Evolutionary conservation across 345 rosid species (phyloP).

Genomic region (Arabis alpina): DNA sequence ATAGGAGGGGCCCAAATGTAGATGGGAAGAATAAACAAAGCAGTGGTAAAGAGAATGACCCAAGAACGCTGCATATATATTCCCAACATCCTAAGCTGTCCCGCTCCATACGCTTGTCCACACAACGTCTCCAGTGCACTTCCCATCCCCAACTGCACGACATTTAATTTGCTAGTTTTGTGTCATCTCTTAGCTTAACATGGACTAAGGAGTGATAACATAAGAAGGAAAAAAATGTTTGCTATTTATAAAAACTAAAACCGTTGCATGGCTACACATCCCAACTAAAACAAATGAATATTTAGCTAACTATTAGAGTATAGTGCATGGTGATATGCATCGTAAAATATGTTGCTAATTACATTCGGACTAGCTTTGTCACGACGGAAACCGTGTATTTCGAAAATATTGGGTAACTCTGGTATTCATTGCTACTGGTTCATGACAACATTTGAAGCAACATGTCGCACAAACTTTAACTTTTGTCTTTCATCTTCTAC

Average conservation of each 20-base stretch:
- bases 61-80: constrained; percentile 96
- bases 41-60: constrained; percentile 76
- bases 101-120: constrained; percentile 95
- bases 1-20: constrained; percentile 93
- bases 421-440: background rate
- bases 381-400: no score
- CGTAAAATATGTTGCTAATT: no score
- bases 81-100: constrained; percentile 75
- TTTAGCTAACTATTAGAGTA: no score
- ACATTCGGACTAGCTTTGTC: no score
- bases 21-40: constrained; percentile 61
- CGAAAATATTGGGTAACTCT: no score
- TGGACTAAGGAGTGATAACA: background rate
- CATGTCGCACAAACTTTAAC: background rate
- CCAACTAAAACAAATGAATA: no score
- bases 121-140: constrained; percentile 92
- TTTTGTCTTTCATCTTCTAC: background rate
- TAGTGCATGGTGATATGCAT: no score
- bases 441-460: background rate
- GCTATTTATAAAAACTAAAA: no score
- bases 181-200: background rate
- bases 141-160: constrained; percentile 86
- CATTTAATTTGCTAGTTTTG: background rate
- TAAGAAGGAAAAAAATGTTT: no score
- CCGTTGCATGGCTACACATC: no score